A percentile compares a stretch with the other conserved stretches of the same genome.
phyloP scores from a whole-genome alignment of 768 basidiomycete genomes.

The Leucocoprinus leucothites region DNA sequence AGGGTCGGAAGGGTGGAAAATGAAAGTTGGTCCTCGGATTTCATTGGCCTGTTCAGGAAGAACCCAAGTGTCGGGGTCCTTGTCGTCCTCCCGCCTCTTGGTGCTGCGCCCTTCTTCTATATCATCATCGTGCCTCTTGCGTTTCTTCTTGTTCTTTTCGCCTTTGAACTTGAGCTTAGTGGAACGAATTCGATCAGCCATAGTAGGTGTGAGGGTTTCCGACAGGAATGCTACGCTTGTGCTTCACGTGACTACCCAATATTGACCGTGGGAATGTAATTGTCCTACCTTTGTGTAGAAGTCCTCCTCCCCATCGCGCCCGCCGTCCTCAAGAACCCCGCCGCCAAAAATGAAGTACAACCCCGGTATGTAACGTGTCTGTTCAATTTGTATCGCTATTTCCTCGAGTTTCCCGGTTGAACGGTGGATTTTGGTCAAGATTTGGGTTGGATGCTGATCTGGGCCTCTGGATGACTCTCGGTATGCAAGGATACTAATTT shows the following conservation, averaged over 20 bases:
- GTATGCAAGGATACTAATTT: slow-evolving; percentile 28
- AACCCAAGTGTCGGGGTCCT: slow-evolving; percentile 77
- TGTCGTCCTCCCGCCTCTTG: slow-evolving; percentile 54
- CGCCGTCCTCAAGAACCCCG: slow-evolving; percentile 57
- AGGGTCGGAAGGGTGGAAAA: slow-evolving; percentile 79
- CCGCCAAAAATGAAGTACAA: slow-evolving; percentile 73
- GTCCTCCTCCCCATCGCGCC: slow-evolving; percentile 40
- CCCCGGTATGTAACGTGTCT: slow-evolving; percentile 59
- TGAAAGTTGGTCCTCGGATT: slow-evolving; percentile 86
- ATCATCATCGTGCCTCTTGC: slow-evolving; percentile 62
- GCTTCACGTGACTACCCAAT: slow-evolving; percentile 30
- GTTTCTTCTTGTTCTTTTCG: slow-evolving; percentile 81
- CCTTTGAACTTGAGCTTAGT: slow-evolving; percentile 88
- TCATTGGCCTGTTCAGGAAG: slow-evolving; percentile 66
- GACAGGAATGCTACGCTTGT: too few species aligned
- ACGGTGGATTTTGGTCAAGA: slow-evolving; percentile 25
- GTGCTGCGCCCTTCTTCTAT: slow-evolving; percentile 43
- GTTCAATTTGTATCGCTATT: slow-evolving; percentile 17
- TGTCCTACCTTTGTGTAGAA: not conserved
- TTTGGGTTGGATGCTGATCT: slow-evolving; percentile 53
- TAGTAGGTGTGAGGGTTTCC: too few species aligned
- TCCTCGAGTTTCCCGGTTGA: slow-evolving; percentile 22
- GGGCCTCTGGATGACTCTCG: slow-evolving; percentile 19
- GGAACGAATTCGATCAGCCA: slow-evolving; percentile 54
- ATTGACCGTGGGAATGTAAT: slow-evolving; percentile 34